Evolutionary conservation across 345 rosid species (phyloP).

Genomic region (Eucalyptus shirleyi): DNA sequence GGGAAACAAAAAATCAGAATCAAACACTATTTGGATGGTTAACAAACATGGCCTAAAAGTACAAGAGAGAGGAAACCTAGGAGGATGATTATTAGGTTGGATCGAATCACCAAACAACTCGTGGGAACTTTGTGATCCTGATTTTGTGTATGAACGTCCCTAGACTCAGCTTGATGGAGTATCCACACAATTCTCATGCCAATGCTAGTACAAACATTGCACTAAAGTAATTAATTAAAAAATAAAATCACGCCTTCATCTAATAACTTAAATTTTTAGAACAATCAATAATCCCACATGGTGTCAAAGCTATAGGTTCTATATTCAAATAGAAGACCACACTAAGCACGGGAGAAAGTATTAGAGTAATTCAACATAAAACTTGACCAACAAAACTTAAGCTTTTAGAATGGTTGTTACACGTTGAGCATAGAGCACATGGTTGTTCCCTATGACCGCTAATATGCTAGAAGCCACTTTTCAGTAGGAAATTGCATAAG

Average conservation of each 20-base stretch:
- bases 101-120: neutral
- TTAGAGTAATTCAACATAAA: too few species aligned
- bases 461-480: neutral
- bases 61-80: neutral
- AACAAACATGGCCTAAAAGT: too few species aligned
- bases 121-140: neutral
- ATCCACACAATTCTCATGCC: neutral
- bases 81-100: neutral
- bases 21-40: too few species aligned
- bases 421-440: accelerated
- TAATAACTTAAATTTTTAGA: too few species aligned
- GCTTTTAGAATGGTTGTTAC: neutral
- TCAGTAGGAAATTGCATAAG: neutral
- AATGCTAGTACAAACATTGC: neutral
- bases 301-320: accelerated
- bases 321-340: too few species aligned
- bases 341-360: too few species aligned
- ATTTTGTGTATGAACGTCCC: neutral
- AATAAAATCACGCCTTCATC: accelerated
- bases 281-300: too few species aligned
- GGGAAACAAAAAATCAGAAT: too few species aligned
- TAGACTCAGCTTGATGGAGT: accelerated
- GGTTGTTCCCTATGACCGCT: accelerated
- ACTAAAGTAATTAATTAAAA: too few species aligned
- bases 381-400: too few species aligned